Percentiles rank a stretch among this genome's conserved stretches.
These are phyloP conservation scores for Trametes elegans DNA, from an alignment of 768 basidiomycete genomes.

Conservation along the genomic window DNA sequence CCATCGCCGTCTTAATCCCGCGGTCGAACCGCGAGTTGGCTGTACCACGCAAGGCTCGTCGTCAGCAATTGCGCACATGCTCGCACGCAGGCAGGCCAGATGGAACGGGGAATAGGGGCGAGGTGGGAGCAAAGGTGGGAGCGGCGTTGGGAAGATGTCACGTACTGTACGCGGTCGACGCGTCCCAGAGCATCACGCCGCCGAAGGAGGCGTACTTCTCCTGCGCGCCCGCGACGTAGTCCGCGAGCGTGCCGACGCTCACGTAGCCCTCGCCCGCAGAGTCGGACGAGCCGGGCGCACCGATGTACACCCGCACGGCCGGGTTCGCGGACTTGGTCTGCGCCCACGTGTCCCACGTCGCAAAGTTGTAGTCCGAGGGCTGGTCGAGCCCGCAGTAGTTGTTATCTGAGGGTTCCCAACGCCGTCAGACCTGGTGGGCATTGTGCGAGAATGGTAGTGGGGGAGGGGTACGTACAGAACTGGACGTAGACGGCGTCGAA, in stretches of 20 bases:
- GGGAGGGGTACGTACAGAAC: slow-evolving; percentile 44
- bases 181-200: slow-evolving; percentile 48
- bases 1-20: slow-evolving; percentile 25
- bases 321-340: slow-evolving; percentile 52
- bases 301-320: slow-evolving; percentile 63
- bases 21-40: slow-evolving; percentile 27
- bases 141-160: background rate
- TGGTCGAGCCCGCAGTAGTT: slow-evolving; percentile 55
- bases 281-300: slow-evolving; percentile 54
- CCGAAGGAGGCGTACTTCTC: slow-evolving; percentile 61
- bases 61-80: too few relatives aligned
- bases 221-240: slow-evolving; percentile 47
- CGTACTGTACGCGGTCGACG: slow-evolving; percentile 23
- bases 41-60: too few relatives aligned
- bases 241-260: slow-evolving; percentile 40
- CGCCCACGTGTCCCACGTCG: slow-evolving; percentile 63
- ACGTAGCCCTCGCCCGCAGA: slow-evolving; percentile 63
- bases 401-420: slow-evolving; percentile 35
- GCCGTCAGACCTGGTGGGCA: background rate
- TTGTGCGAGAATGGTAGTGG: background rate
- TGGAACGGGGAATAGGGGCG: background rate
- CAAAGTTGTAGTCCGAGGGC: slow-evolving; percentile 52
- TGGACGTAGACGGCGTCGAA: slow-evolving; percentile 78
- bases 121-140: background rate
- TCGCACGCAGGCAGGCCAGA: too few relatives aligned